Evolutionary conservation across 2,329 filamentous ascomycete species (phyloP), one percentile per base, ranked within the genome.

Genomic region (Penicillium olsonii): DNA sequence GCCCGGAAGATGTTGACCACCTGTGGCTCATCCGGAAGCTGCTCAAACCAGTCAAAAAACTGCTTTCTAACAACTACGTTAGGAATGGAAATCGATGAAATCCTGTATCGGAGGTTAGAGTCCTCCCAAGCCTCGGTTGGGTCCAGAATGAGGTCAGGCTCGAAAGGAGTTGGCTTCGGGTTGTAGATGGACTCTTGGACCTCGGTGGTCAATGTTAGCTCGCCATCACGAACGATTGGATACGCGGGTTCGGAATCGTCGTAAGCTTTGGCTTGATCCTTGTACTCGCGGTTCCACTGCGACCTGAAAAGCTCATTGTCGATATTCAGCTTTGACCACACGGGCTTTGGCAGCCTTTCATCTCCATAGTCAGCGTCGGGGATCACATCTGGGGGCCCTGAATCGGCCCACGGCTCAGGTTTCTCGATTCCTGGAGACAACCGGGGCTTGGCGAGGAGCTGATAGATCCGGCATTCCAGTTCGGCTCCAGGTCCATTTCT

Each of bases 401-500:
- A 15, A n/a, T 19, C 27, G 12, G 44, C 29, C 48, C 44, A 47
- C n/a, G 5, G 24, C 33, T 41, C 44, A 18, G 38, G 33, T 14
- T 34, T 12, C 8, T 42, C 37, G 5, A 41, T 19, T 1, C 24
- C 43, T 22, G 26, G 10, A 10, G 8, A 44, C 31, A 19, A n/a
- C 15, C 43, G 45, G 4, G 43, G 31, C 5, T 37, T 26, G 15
- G 24, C 48, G 17, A 67, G 56, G 6, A 44, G 26, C 9, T 52
- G 19, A 40, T 59, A 63, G 9, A 63, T 41, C 12, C 48, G 34
- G 12, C 64, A 64, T 7, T 38, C 35, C 12, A 50, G 54, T 39
- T 68, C 57, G 0, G 54, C 56, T 3, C 66, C 67, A 19, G 63
- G 60, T 14, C 68, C 67, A 15, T 64, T 51, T 44, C 64, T 55